A percentile compares a stretch with the other conserved stretches of the same genome.
Conservation (phyloP, 2,329 filamentous ascomycete species). For the Sporothrix pseudoabietina region DNA sequence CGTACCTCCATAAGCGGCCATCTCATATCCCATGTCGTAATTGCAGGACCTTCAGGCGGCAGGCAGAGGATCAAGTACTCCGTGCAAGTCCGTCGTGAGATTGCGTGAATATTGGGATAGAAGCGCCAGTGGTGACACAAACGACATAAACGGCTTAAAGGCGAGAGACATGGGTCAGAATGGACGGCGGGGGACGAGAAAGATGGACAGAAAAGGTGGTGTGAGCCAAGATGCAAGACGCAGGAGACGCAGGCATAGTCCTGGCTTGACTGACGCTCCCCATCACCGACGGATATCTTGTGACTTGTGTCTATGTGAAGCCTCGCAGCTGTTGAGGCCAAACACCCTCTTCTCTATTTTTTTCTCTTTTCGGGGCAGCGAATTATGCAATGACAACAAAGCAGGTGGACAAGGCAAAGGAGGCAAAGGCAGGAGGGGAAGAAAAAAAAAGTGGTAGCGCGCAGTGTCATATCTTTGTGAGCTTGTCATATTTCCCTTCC, state of each 20-base stretch:
- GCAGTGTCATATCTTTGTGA: not conserved
- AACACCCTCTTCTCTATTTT: not conserved
- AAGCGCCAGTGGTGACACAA: constrained; percentile 12
- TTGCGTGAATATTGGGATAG: not conserved
- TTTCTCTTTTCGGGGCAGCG: not conserved
- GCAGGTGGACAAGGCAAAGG: not conserved
- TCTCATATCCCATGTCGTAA: not conserved
- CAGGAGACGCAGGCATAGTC: constrained; percentile 4
- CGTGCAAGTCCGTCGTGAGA: not conserved
- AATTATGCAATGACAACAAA: constrained; percentile 28
- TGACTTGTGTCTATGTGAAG: no score
- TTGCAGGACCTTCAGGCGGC: not conserved
- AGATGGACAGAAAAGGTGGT: not conserved
- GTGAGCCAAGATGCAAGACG: not conserved
- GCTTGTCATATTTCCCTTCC: not conserved
- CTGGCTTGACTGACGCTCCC: not conserved
- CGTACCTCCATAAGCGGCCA: not conserved
- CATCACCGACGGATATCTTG: not conserved
- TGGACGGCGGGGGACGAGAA: not conserved
- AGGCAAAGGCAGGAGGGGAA: not conserved
- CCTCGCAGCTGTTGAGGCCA: not conserved
- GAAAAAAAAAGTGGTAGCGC: not conserved
- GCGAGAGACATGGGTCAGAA: not conserved
- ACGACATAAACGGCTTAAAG: not conserved
- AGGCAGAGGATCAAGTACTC: not conserved